Evolutionary conservation across 768 basidiomycete genomes (phyloP).

Genomic region (Mycena alexandri): DNA sequence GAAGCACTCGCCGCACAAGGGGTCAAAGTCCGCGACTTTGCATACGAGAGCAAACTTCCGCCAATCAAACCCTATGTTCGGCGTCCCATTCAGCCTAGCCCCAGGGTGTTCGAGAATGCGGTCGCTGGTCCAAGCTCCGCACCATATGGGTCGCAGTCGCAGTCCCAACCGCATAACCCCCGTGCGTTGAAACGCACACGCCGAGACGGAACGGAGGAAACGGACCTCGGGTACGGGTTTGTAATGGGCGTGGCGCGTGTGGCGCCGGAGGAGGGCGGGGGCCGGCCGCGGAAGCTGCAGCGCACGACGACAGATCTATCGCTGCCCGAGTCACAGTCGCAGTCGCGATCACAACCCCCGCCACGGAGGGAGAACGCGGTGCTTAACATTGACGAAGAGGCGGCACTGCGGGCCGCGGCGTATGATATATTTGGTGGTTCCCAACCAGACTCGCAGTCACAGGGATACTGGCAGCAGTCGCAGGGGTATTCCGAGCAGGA

Average conservation of each 20-base stretch:
- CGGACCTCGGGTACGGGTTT: slow-evolving; percentile 24
- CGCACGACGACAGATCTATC: slow-evolving; percentile 7
- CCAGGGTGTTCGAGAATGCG: slow-evolving; percentile 10
- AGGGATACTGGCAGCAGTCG: slow-evolving; percentile 27
- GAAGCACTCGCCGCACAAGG: slow-evolving; percentile 48
- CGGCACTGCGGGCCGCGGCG: slow-evolving; percentile 14
- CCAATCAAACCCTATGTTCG: slow-evolving; percentile 67
- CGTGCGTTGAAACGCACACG: slow-evolving; percentile 28
- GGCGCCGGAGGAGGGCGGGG: slow-evolving; percentile 2
- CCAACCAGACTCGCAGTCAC: slow-evolving; percentile 34
- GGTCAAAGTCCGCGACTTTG: slow-evolving; percentile 65
- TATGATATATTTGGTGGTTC: slow-evolving; percentile 19
- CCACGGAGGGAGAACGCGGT: slow-evolving; percentile 24
- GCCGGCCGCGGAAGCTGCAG: slow-evolving; percentile 16
- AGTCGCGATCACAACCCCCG: not conserved
- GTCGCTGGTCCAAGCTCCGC: slow-evolving; percentile 39
- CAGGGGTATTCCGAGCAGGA: slow-evolving; percentile 57
- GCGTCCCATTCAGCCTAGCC: slow-evolving; percentile 62
- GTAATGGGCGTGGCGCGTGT: slow-evolving; percentile 30
- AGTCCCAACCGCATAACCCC: not conserved
- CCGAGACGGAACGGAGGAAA: slow-evolving; percentile 27
- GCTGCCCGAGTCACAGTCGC: not conserved
- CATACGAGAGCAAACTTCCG: slow-evolving; percentile 75
- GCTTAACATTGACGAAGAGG: slow-evolving; percentile 19
- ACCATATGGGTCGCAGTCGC: not conserved